Evolutionary conservation across 306 rosid genomes (phyloP), one percentile per base, ranked within the genome.

Genomic region (Vachellia pachyceras): DNA sequence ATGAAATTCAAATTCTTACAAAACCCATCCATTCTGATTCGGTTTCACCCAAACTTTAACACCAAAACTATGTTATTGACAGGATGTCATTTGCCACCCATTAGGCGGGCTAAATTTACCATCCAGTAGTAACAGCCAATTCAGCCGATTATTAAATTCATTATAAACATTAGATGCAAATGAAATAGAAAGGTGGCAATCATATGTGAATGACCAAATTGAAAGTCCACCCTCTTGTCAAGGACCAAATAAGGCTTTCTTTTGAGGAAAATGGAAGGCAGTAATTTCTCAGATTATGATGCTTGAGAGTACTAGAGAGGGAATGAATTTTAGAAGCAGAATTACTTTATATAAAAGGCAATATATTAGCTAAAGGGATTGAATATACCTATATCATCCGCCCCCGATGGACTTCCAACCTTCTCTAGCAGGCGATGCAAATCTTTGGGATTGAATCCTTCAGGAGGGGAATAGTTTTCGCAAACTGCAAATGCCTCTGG

Each of bases 401-500:
- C 97, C 22, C 98, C 97, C 0, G 97, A 96, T 23, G 99, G 99
- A 74, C 97, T 96, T 87, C 99, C 99, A 41, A 96, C 97, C 87
- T 89, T 93, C 88, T 93, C 98, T 81, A 95, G 91, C 69, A 95
- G 89, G 82, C 86, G 92, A 83, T 90, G 88, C 57, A 95, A 92
- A 87, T 95, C 97, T 84, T 88, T 86, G 1, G 96, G 96, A 79
- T 90, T 85, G 90, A 95, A 95, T 79, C 97, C 98, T 83, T 88
- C 96, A 0, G 97, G 98, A 86, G 99, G 98, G 50, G 94, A 89
- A 85, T 93, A 96, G 82, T 96, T 92, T 85, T 93, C 98, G 44
- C 98, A 96, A 63, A 96, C 95, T 72, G 98, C 99, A 90, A 96
- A 96, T 54, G 99, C 97, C 91, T 96, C 98, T 93, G 97, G 58